Conservation (phyloP, 306 rosid species). For the Acacia confusa region DNA sequence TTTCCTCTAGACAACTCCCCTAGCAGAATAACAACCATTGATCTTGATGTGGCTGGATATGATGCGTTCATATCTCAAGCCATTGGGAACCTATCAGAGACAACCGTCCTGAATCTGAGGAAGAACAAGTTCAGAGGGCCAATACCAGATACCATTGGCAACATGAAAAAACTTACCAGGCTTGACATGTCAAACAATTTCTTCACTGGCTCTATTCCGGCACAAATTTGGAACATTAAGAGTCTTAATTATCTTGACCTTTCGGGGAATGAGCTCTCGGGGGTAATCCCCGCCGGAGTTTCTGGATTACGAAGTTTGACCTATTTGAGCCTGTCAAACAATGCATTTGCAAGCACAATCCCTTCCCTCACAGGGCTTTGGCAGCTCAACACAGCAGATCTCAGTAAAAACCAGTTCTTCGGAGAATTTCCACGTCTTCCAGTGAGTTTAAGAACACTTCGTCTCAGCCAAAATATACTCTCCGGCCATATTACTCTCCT, state of each 20-base stretch:
- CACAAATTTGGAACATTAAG: constrained; percentile 26
- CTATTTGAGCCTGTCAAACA: constrained; percentile 42
- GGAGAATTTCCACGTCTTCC: constrained; percentile 45
- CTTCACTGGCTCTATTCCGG: constrained; percentile 44
- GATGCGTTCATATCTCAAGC: constrained; percentile 51
- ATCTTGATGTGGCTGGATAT: constrained; percentile 48
- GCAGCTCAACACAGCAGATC: constrained; percentile 39
- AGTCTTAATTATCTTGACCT: constrained; percentile 36
- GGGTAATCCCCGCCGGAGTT: constrained; percentile 33
- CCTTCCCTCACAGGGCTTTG: constrained; percentile 46
- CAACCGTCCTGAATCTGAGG: constrained; percentile 37
- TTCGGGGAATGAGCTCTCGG: constrained; percentile 40
- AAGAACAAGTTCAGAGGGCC: constrained; percentile 56
- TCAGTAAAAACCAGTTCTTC: constrained; percentile 41
- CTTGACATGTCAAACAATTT: constrained; percentile 44
- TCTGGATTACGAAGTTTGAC: constrained; percentile 39
- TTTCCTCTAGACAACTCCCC: constrained; percentile 41
- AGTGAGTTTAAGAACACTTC: background rate
- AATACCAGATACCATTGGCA: constrained; percentile 35
- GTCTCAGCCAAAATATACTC: constrained; percentile 1
- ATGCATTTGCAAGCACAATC: constrained; percentile 40
- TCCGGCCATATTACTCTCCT: constrained; percentile 19
- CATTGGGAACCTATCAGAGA: constrained; percentile 46
- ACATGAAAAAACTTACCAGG: constrained; percentile 44
- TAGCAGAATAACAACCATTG: constrained; percentile 47